Evolutionary conservation across 1,139 yeast species (phyloP).

Genomic region (Kurtzmaniella natalensis): DNA sequence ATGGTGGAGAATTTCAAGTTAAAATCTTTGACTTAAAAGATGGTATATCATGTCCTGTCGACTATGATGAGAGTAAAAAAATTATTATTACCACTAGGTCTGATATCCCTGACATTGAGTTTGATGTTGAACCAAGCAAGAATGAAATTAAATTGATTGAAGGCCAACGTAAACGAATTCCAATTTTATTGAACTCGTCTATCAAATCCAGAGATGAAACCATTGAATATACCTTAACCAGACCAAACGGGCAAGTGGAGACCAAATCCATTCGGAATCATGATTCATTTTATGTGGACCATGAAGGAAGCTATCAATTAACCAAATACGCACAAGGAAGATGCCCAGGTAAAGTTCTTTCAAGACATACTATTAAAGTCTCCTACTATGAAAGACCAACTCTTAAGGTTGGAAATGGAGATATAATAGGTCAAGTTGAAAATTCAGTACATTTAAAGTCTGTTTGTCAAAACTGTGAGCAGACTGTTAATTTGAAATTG

Average conservation of each 20-base stretch:
- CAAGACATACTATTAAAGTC: conserved; percentile 36
- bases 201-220: conserved; percentile 23
- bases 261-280: conserved; percentile 19
- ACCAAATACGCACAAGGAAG: conserved; percentile 57
- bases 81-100: conserved; percentile 60
- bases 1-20: conserved; percentile 70
- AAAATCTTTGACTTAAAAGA: conserved; percentile 65
- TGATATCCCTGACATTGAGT: conserved; percentile 49
- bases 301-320: conserved; percentile 63
- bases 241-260: conserved; percentile 20
- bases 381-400: conserved; percentile 56
- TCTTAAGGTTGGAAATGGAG: conserved; percentile 21
- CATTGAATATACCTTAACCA: conserved; percentile 22
- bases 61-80: conserved; percentile 44
- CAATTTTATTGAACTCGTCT: conserved; percentile 43
- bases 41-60: conserved; percentile 68
- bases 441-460: conserved; percentile 22
- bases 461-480: conserved; percentile 30
- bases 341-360: conserved; percentile 59
- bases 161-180: conserved; percentile 56
- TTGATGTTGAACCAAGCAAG: conserved; percentile 18
- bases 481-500: conserved; percentile 22
- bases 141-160: conserved; percentile 45
- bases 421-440: conserved; percentile 12
- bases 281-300: conserved; percentile 41